Evolutionary conservation across 1,284 basidiomycete genomes (phyloP).

Genomic region (Ceratobasidium theobromae): DNA sequence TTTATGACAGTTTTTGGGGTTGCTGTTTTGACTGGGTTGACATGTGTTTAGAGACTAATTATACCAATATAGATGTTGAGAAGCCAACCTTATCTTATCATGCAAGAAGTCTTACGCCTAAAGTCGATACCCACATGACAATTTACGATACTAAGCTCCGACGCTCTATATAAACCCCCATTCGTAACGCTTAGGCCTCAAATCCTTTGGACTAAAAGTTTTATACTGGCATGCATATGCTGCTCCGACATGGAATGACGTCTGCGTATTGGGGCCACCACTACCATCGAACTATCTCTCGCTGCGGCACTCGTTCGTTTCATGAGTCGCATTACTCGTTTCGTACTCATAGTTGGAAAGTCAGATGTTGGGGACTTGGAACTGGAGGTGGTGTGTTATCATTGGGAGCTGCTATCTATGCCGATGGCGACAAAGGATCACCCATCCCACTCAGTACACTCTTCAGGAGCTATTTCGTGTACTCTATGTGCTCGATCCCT

Average conservation of each 20-base stretch:
- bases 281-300: not conserved
- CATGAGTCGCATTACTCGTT: not conserved
- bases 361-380: not conserved
- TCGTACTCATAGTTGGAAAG: not conserved
- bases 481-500: constrained; percentile 76
- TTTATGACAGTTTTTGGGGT: not conserved
- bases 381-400: not conserved
- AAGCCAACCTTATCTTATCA: not conserved
- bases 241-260: not conserved
- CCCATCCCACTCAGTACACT: constrained; percentile 42
- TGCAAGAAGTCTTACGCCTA: not conserved
- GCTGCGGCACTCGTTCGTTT: not conserved
- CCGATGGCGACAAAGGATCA: not conserved
- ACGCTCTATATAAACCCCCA: not conserved
- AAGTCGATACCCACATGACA: not conserved
- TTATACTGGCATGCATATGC: not conserved
- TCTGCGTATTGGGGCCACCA: not conserved
- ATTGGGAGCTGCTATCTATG: constrained; percentile 1
- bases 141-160: not conserved
- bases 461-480: constrained; percentile 76
- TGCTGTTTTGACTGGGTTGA: not conserved
- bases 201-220: no score
- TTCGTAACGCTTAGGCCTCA: not conserved
- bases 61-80: not conserved
- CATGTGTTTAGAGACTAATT: constrained; percentile 14